Evolutionary conservation across 441 rosid species (phyloP), one percentile per base, ranked within the genome.

Genomic region (Adansonia madagascariensis): DNA sequence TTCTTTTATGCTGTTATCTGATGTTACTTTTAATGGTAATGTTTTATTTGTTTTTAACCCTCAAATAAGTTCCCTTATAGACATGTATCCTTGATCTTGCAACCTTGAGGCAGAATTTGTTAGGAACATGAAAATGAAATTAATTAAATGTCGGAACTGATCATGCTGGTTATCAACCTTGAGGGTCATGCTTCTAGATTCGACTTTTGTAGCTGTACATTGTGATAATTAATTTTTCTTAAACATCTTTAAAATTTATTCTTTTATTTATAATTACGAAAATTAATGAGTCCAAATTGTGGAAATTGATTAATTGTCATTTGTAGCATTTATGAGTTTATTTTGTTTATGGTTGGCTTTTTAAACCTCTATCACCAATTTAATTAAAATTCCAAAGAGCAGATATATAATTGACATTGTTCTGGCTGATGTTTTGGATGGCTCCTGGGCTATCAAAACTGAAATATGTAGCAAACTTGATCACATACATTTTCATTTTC

Each of bases 361-460:
- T 47, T 4, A 60, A 67, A 35, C 49, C 2, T 35, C 3, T 53
- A 1, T 62, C 63, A 66, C 27, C 71, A 17, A 1, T 66, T 66
- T 43, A 43, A 17, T 17, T 43, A 41, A 9, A 4, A 43, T 18
- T 71, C 10, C 46, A n/a, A 49, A n/a, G 31, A 53, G 62, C 31
- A 4, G n/a, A 35, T 53, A 71, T 1, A 17, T 70, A 27, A 15
- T 27, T 70, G 44, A 52, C 24, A 50, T 71, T 15, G 24, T 52
- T 62, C 31, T 95, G 98, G 98, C 27, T 15, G 46, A 52, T 71
- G 60, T 10, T 52, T 27, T 70, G 59, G 73, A 70, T 52, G 44
- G 24, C 18, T 71, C 47, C 15, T 9, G 4, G 47, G 62, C 61
- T 55, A 52, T 4, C 4, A 53, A 17, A 53, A 55, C 47, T 53